Percentiles rank a stretch among this genome's conserved stretches.
Conservation (phyloP, 176 grass and related monocot species). For the Eleusine indica region DNA sequence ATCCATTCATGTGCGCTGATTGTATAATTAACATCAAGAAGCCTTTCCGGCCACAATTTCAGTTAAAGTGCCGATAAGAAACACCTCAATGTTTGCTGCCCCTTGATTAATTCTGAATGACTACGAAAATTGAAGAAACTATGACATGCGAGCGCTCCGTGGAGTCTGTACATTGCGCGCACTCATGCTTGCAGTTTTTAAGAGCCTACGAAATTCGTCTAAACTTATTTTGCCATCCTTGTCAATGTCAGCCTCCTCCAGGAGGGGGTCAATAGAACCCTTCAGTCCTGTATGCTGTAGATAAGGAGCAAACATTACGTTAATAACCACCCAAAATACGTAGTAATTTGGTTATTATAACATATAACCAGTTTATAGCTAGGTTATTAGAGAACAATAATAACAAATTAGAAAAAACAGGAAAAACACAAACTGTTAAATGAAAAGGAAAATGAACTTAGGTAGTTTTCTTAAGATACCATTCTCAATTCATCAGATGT, state of each 20-base stretch:
- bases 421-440: not conserved
- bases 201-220: constrained; percentile 87
- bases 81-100: not conserved
- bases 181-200: constrained; percentile 92
- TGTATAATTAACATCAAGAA: constrained; percentile 31
- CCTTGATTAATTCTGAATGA: constrained; percentile 2
- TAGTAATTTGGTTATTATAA: not conserved
- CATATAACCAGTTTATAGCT: not conserved
- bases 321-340: constrained; percentile 17
- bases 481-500: constrained; percentile 91
- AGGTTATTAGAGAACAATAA: not conserved
- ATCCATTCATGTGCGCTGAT: not conserved
- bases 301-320: constrained; percentile 20
- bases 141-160: constrained; percentile 11
- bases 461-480: constrained; percentile 46
- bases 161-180: constrained; percentile 60
- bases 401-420: not conserved
- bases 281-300: constrained; percentile 80
- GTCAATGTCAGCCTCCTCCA: constrained; percentile 93
- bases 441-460: not conserved
- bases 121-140: constrained; percentile 12
- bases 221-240: constrained; percentile 96
- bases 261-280: constrained; percentile 80
- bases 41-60: not conserved
- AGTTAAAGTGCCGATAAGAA: constrained; percentile 29